Evolutionary conservation across 257 asterid species (phyloP), one percentile per base, ranked within the genome.

Genomic region (Cinchona pubescens): DNA sequence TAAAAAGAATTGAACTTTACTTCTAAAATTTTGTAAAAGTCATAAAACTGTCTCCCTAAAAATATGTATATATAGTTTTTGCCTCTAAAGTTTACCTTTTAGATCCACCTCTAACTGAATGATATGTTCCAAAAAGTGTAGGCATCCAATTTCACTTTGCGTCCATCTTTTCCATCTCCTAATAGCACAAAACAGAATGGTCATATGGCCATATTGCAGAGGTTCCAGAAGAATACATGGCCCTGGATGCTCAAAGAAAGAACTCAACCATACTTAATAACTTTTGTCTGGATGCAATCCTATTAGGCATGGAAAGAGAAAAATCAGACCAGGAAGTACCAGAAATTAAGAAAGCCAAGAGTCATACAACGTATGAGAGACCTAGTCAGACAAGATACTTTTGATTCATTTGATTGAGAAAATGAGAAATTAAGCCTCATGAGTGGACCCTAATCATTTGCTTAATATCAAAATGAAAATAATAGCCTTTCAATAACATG

Each of bases 311-410:
- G 56, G 29, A 64, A 74, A 55, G 73, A 46, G 61, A 78, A 56
- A 29, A 18, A 61, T 19, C 72, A 49, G 7, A 13, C 40, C 70
- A 58, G 35, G 59, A 63, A 78, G 72, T 25, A 27, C 59, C 7
- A 66, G 18, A 67, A 30, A n/a, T n/a, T n/a, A n/a, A 62, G 69
- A 65, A 45, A 72, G 67, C 19, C 71, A 43, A 45, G 42, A 27
- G 12, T 51, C 48, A n/a, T n/a, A n/a, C n/a, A n/a, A n/a, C n/a
- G n/a, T n/a, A n/a, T n/a, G n/a, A n/a, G 55, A 49, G 29, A 71
- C 65, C 71, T 75, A 70, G 80, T 80, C 88, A 82, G 80, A 80
- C 73, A 69, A 67, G 75, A 67, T 78, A 55, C 86, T 66, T 86
- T 88, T 79, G 80, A 83, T 86, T 80, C 78, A 75, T 75, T 58